Evolutionary conservation across 2,329 filamentous ascomycete species (phyloP), one percentile per base, ranked within the genome.

Genomic region (Ophiostoma sp.): DNA sequence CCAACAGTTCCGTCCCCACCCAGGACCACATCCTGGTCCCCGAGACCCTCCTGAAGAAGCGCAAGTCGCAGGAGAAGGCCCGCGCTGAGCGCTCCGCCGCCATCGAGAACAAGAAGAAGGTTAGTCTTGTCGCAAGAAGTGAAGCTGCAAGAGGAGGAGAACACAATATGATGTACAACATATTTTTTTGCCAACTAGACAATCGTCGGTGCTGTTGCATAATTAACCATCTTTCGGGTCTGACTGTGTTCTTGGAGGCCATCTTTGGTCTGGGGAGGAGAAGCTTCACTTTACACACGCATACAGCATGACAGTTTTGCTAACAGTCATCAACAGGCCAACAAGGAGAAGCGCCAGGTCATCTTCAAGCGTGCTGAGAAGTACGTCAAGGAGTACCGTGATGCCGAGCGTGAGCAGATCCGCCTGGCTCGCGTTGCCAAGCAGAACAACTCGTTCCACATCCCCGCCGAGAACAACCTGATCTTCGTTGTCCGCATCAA

Each of bases 281-380:
- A 60, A 20, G 57, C 57, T 62, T 62, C 57, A 62, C 23, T 33
- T 17, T 52, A 8, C 4, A 7, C 10, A 57, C 27, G 15, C 52
- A 60, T 17, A 57, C 52, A 57, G 52, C 3, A 31, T 31, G 27
- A 31, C 27, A 31, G 27, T n/a, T 48, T 35, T 72, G 71, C 75
- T 76, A 76, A 76, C 76, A 35, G 2, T 20, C 11, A 17, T 74
- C 73, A 65, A 66, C 78, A 99, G 93, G 90, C 92, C 86, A 95
- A 92, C 89, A 99, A 98, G 90, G 91, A 96, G 87, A 99, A 98
- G 92, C 94, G 95, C 80, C 86, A 87, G 77, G 91, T 94, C 81
- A 97, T 99, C 90, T 99, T 99, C 93, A 97, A 98, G 90, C 94
- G 95, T 83, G 95, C 95, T 79, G 95, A 99, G 89, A 94, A 95